Evolutionary conservation across 2,329 filamentous ascomycete species (phyloP).

Genomic region (Ophiostoma himal-ulmi): DNA sequence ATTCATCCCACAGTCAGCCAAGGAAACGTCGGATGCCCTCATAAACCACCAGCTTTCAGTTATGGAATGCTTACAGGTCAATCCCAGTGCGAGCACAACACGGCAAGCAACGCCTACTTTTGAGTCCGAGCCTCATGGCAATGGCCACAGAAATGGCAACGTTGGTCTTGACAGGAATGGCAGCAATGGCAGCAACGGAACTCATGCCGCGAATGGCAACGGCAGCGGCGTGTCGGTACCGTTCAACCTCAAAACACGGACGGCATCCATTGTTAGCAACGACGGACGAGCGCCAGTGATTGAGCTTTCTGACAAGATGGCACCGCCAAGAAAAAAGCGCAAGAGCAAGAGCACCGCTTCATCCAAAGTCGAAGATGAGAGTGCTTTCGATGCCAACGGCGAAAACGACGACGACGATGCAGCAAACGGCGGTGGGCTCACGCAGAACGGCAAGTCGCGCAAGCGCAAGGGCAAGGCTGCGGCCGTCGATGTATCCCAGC

Average conservation of each 20-base stretch:
- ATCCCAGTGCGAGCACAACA: constrained; percentile 54
- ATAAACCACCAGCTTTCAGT: constrained; percentile 51
- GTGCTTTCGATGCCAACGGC: constrained; percentile 4
- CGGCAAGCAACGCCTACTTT: constrained; percentile 50
- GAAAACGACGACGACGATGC: background rate
- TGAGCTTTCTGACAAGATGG: constrained; percentile 29
- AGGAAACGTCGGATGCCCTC: constrained; percentile 54
- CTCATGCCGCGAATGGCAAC: background rate
- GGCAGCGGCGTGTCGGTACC: constrained; percentile 24
- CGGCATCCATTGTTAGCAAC: constrained; percentile 29
- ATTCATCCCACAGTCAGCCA: constrained; percentile 51
- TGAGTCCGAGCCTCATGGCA: constrained; percentile 9
- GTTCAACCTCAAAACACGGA: constrained; percentile 28
- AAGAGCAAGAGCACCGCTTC: constrained; percentile 42
- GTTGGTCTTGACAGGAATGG: constrained; percentile 15
- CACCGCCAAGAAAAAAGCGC: constrained; percentile 46
- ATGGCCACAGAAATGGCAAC: constrained; percentile 19
- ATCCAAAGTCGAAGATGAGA: background rate
- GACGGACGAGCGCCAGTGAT: constrained; percentile 20
- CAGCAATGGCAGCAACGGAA: background rate
- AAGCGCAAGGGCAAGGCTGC: constrained; percentile 20
- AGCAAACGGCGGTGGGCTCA: background rate
- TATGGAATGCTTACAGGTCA: constrained; percentile 52
- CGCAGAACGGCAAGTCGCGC: constrained; percentile 13
- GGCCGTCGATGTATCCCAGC: background rate